These are phyloP conservation scores for Botryotinia narcissicola DNA, from an alignment of 2,329 filamentous ascomycete genomes.

Conservation along the genomic window DNA sequence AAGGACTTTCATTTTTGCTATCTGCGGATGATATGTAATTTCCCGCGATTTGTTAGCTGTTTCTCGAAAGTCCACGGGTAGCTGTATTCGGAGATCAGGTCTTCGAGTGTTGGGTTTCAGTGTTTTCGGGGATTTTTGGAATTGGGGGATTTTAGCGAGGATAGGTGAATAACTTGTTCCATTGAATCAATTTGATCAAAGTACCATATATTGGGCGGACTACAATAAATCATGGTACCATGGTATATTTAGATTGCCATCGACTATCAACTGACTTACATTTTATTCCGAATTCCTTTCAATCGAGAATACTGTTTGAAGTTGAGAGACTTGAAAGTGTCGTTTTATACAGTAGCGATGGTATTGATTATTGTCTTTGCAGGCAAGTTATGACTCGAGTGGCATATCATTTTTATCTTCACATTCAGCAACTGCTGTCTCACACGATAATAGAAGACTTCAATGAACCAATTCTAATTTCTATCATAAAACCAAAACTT, in stretches of 20 bases:
- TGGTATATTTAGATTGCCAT: neutral
- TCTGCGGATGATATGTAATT: neutral
- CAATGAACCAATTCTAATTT: neutral
- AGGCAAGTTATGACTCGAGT: neutral
- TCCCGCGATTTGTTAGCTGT: neutral
- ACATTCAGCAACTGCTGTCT: no score
- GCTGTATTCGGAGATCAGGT: neutral
- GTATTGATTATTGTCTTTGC: neutral
- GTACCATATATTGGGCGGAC: no score
- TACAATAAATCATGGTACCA: neutral
- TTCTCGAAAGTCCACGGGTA: neutral
- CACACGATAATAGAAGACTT: no score
- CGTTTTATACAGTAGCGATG: neutral
- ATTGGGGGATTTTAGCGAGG: neutral
- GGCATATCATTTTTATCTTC: neutral
- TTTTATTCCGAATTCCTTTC: neutral
- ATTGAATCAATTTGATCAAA: neutral
- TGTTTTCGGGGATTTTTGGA: neutral
- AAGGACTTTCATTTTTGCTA: neutral
- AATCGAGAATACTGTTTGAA: neutral
- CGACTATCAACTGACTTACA: neutral
- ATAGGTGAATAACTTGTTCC: neutral
- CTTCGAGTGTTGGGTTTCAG: neutral
- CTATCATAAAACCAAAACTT: neutral
- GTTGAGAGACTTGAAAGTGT: neutral